Evolutionary conservation across 2,329 filamentous ascomycete genomes (phyloP).

Genomic region (Verticillium albo-atrum): DNA sequence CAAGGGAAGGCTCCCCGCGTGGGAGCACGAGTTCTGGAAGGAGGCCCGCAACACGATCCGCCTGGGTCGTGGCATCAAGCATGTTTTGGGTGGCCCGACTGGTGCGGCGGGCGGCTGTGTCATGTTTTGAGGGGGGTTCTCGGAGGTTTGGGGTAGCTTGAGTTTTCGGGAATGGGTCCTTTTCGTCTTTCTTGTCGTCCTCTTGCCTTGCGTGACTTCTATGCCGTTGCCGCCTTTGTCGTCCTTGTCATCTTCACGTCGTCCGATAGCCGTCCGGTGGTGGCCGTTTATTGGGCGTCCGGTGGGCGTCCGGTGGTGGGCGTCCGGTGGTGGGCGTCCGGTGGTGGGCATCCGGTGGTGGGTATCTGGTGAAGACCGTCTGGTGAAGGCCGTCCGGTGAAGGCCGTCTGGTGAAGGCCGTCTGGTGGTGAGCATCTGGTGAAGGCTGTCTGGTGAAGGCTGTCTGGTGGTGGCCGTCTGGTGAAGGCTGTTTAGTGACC

Average conservation of each 20-base stretch:
- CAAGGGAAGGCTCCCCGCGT: background rate
- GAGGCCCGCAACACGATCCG: constrained; percentile 17
- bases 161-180: background rate
- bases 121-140: background rate
- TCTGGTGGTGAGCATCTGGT: too few species aligned
- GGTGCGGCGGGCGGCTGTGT: background rate
- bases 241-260: background rate
- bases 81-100: background rate
- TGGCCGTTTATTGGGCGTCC: too few species aligned
- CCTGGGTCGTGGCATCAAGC: constrained; percentile 4
- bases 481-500: too few species aligned
- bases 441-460: too few species aligned
- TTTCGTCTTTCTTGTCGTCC: too few species aligned
- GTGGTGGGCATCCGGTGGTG: background rate
- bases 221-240: background rate
- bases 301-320: background rate
- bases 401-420: too few species aligned
- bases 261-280: too few species aligned
- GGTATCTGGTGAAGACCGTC: too few species aligned
- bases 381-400: too few species aligned
- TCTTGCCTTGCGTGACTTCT: background rate
- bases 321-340: background rate
- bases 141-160: background rate
- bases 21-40: constrained; percentile 12
- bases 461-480: too few species aligned